Percentiles rank a stretch among this genome's conserved stretches.
phyloP scores from a whole-genome alignment of 2,329 filamentous ascomycete genomes.

The Mycosphaerelloides madeirae region DNA sequence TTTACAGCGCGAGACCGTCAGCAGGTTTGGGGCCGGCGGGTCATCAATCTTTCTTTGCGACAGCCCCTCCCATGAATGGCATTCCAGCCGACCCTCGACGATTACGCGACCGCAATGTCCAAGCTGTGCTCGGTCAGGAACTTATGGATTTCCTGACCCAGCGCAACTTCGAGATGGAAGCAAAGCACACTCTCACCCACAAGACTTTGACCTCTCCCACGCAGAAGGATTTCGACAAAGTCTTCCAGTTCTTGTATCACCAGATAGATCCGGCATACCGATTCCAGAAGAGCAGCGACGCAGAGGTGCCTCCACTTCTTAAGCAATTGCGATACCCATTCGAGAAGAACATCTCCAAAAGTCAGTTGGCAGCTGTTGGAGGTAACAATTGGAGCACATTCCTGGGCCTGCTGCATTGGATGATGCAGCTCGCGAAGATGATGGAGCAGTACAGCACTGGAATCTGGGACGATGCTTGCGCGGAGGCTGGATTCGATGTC shows the following conservation, averaged over 20 bases:
- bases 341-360: conserved; percentile 93
- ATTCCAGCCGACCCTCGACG: conserved; percentile 83
- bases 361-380: conserved; percentile 87
- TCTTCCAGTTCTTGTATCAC: conserved; percentile 97
- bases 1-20: conserved; percentile 52
- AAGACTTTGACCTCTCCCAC: conserved; percentile 92
- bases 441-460: conserved; percentile 75
- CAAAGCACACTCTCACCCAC: conserved; percentile 87
- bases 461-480: conserved; percentile 83
- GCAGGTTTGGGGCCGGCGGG: conserved; percentile 56
- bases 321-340: conserved; percentile 94
- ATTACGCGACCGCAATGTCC: conserved; percentile 73
- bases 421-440: conserved; percentile 97
- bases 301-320: conserved; percentile 85
- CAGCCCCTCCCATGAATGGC: conserved; percentile 73
- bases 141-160: conserved; percentile 85
- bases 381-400: conserved; percentile 97
- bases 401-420: conserved; percentile 90
- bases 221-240: conserved; percentile 95
- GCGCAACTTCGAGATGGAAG: conserved; percentile 96
- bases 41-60: conserved; percentile 93
- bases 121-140: conserved; percentile 79
- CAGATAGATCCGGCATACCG: conserved; percentile 90
- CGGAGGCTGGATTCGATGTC: conserved; percentile 82
- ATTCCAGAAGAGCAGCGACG: conserved; percentile 91